Evolutionary conservation across 495 filamentous ascomycete species (phyloP).

Genomic region (Annulohypoxylon nitens): DNA sequence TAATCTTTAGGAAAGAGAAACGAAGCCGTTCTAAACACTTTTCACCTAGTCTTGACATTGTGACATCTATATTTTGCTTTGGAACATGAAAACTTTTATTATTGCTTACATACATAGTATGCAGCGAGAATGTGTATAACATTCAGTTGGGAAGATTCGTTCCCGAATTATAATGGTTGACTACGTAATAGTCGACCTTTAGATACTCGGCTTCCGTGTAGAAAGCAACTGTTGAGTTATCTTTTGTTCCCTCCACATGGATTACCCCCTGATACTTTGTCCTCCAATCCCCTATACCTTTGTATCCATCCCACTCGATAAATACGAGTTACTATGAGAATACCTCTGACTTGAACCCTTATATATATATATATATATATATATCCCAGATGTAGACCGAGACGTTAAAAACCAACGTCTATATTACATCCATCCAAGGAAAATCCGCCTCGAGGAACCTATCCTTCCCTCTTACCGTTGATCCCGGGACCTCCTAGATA

Average conservation of each 20-base stretch:
- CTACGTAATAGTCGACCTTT: too few species aligned
- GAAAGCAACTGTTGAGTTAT: too few species aligned
- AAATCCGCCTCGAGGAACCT: background rate
- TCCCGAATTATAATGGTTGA: too few species aligned
- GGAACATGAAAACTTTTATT: background rate
- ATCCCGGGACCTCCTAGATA: too few species aligned
- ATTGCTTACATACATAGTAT: background rate
- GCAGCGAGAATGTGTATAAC: background rate
- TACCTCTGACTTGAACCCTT: background rate
- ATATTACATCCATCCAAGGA: background rate
- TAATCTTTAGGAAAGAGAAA: slow-evolving; percentile 7
- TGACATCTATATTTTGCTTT: background rate
- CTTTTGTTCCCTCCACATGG: too few species aligned
- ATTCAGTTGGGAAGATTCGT: too few species aligned
- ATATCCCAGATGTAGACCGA: background rate
- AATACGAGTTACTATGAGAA: too few species aligned
- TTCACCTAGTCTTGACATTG: background rate
- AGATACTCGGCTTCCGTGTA: too few species aligned
- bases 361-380: background rate
- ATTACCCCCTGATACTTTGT: too few species aligned
- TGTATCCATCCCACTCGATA: too few species aligned
- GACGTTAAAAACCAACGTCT: background rate
- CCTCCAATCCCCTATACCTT: too few species aligned
- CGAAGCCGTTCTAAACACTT: slow-evolving; percentile 1
- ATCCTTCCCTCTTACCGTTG: background rate